Evolutionary conservation across 2,329 filamentous ascomycete species (phyloP).

Genomic region (Beauveria scarabaeidicola): DNA sequence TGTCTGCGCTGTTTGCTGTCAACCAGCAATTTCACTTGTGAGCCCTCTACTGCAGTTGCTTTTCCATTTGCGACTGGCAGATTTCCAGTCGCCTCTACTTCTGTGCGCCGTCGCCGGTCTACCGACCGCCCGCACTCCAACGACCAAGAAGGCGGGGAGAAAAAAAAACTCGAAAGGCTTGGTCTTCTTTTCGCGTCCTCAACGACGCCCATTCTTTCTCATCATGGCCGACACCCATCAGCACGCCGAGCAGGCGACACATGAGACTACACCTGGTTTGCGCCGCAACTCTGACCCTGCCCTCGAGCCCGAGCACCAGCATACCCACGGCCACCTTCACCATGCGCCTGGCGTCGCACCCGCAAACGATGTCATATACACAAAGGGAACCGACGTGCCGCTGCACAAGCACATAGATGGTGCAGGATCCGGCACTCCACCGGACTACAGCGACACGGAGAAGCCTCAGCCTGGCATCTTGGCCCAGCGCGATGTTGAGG

Average conservation of each 20-base stretch:
- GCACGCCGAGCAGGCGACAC: constrained; percentile 1
- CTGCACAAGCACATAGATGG: constrained; percentile 13
- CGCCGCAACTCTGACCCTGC: constrained; percentile 25
- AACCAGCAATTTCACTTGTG: constrained; percentile 7
- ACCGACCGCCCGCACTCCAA: neutral
- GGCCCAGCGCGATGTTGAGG: constrained; percentile 19
- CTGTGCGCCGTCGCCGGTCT: neutral
- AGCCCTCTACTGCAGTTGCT: constrained; percentile 4
- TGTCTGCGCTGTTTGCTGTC: neutral
- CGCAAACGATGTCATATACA: constrained; percentile 38
- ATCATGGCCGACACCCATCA: neutral
- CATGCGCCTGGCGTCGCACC: constrained; percentile 29
- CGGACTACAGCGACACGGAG: constrained; percentile 33
- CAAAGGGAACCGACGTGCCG: constrained; percentile 20
- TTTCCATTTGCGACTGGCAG: neutral
- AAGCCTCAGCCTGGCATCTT: constrained; percentile 27
- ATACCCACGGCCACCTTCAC: constrained; percentile 34
- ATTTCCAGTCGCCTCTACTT: neutral
- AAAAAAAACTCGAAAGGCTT: neutral
- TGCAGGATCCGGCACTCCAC: constrained; percentile 18
- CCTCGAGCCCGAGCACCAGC: constrained; percentile 32
- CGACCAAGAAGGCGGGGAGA: neutral
- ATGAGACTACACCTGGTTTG: constrained; percentile 11
- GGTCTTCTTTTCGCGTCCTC: neutral
- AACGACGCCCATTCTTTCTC: neutral